Conservation (phyloP, 2,329 filamentous ascomycete genomes). For the Exutisphaerella laricina region DNA sequence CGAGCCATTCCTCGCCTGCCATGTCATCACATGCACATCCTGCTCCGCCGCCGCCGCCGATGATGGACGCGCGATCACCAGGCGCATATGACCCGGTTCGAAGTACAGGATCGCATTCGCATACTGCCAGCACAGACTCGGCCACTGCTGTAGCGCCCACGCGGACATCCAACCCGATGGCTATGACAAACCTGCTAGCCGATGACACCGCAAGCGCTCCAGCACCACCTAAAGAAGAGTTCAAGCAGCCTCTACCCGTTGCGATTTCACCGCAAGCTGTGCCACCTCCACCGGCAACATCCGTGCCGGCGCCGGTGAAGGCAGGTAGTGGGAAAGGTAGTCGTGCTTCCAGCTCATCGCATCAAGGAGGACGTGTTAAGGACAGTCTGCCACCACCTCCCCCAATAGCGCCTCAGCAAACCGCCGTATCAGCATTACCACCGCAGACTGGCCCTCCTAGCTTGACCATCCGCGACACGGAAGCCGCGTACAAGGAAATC, state of each 20-base stretch:
- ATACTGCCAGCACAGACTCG: constrained; percentile 23
- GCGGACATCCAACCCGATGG: constrained; percentile 81
- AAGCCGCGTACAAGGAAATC: constrained; percentile 56
- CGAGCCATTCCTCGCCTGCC: constrained; percentile 25
- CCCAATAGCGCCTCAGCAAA: constrained; percentile 1
- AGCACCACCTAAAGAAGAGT: constrained; percentile 9
- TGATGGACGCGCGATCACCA: constrained; percentile 36
- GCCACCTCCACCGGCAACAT: constrained; percentile 8
- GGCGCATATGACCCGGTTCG: constrained; percentile 28
- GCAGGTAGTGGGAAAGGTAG: constrained; percentile 24
- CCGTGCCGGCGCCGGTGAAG: constrained; percentile 15
- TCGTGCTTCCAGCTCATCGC: constrained; percentile 26
- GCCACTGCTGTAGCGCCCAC: constrained; percentile 31
- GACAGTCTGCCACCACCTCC: constrained; percentile 6
- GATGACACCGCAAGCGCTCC: constrained; percentile 44
- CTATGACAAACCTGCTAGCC: constrained; percentile 89
- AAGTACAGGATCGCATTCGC: constrained; percentile 27
- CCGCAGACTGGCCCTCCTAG: constrained; percentile 32
- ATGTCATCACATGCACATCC: constrained; percentile 26
- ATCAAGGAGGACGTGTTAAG: constrained; percentile 15
- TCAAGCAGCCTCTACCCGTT: constrained; percentile 1
- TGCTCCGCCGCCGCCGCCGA: constrained; percentile 20
- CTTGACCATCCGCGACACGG: constrained; percentile 44
- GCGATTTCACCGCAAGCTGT: constrained; percentile 9
- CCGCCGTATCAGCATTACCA: constrained; percentile 12